phyloP scores from a whole-genome alignment of 2,329 filamentous ascomycete genomes.

The Colletotrichum salicis region DNA sequence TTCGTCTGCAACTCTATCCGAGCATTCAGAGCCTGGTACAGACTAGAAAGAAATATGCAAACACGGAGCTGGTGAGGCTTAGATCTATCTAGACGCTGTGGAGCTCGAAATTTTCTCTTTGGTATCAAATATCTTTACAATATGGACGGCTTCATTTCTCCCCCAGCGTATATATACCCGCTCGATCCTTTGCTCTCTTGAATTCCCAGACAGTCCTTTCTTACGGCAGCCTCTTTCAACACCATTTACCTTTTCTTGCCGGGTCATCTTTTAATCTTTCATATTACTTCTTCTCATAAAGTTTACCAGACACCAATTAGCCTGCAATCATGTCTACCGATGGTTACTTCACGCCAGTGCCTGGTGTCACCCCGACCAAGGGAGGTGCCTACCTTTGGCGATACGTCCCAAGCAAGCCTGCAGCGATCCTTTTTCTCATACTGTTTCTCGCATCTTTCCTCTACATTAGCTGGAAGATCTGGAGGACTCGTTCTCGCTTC shows the following conservation, averaged over 20 bases:
- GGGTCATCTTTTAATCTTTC: no score
- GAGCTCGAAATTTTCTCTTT: background rate
- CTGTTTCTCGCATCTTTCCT: slow-evolving; percentile 52
- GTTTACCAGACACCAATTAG: background rate
- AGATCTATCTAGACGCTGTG: background rate
- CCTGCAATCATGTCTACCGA: background rate
- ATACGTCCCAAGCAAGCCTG: slow-evolving; percentile 52
- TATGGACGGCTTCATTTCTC: background rate
- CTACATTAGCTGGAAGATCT: slow-evolving; percentile 50
- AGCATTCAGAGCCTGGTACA: background rate
- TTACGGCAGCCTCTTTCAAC: background rate
- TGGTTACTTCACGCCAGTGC: background rate
- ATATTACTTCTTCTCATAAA: background rate
- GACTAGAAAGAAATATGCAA: no score
- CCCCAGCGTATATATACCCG: background rate
- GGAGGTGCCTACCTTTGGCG: slow-evolving; percentile 44
- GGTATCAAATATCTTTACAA: background rate
- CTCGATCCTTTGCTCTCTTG: no score
- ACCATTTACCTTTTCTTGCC: no score
- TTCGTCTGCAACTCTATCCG: background rate
- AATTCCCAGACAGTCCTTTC: background rate
- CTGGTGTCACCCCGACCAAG: slow-evolving; percentile 37
- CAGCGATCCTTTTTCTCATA: slow-evolving; percentile 52
- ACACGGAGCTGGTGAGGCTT: background rate
- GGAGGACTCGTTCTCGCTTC: slow-evolving; percentile 56